These are phyloP conservation scores for Lichtheimia hyalospora DNA, from an alignment of 371 early-diverging fungal species.

Conservation along the genomic window DNA sequence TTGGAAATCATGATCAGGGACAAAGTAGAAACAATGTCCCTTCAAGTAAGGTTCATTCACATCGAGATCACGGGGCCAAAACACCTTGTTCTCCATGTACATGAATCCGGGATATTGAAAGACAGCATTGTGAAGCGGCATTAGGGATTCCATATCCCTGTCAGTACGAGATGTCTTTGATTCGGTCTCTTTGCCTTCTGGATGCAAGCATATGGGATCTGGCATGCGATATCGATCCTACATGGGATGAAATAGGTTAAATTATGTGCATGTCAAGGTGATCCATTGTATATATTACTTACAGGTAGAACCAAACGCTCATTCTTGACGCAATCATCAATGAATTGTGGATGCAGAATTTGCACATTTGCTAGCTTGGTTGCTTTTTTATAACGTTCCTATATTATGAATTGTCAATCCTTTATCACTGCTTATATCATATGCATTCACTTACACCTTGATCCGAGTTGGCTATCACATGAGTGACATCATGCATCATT, in stretches of 20 bases:
- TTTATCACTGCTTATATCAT: too few species aligned
- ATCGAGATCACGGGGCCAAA: conserved; percentile 6
- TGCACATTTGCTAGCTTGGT: too few species aligned
- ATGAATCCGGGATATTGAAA: conserved; percentile 10
- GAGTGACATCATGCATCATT: conserved; percentile 56
- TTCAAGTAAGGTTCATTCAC: conserved; percentile 3
- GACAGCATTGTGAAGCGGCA: conserved; percentile 6
- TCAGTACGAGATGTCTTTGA: not conserved
- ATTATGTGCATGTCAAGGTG: too few species aligned
- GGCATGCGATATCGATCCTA: too few species aligned
- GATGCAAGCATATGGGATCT: not conserved
- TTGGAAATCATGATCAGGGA: conserved; percentile 15
- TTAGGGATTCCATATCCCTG: not conserved
- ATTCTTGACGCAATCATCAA: conserved; percentile 72
- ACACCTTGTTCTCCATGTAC: conserved; percentile 2
- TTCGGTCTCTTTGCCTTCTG: not conserved
- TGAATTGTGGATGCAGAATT: conserved; percentile 13
- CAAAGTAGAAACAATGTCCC: conserved; percentile 29
- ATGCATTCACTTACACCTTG: conserved; percentile 41
- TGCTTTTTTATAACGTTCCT: too few species aligned
- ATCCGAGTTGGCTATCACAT: conserved; percentile 49
- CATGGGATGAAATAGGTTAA: too few species aligned
- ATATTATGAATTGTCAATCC: too few species aligned
- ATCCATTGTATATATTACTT: not conserved
- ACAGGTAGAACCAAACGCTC: conserved; percentile 51